Evolutionary conservation across 495 filamentous ascomycete species (phyloP).

Genomic region (Annulohypoxylon maeteangense): DNA sequence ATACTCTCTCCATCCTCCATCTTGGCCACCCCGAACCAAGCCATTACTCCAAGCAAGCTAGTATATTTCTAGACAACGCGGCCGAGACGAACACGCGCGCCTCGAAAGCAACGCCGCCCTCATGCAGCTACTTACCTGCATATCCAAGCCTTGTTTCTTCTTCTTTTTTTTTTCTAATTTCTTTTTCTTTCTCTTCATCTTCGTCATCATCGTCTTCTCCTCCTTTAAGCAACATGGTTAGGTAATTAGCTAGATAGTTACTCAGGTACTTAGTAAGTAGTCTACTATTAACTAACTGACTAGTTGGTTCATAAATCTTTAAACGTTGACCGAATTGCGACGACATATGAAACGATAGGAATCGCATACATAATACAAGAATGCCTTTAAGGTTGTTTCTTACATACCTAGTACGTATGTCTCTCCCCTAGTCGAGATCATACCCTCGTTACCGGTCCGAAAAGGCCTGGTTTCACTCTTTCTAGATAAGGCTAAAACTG

Average conservation of each 20-base stretch:
- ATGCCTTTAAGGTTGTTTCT: background rate
- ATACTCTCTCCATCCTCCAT: slow-evolving; percentile 3
- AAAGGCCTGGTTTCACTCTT: background rate
- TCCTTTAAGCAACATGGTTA: background rate
- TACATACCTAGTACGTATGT: background rate
- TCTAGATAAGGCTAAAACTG: background rate
- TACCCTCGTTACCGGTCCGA: background rate
- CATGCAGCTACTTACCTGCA: too few species aligned
- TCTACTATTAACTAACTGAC: too few species aligned
- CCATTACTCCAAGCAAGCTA: background rate
- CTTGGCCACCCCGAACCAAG: slow-evolving; percentile 13
- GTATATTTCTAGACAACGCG: background rate
- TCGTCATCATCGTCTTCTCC: background rate
- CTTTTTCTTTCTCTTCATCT: background rate
- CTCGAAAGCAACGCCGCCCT: background rate
- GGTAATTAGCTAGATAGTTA: too few species aligned
- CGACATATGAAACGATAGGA: background rate
- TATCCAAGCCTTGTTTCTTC: background rate
- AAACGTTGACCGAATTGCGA: background rate
- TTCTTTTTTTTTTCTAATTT: background rate
- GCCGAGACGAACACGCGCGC: slow-evolving; percentile 5
- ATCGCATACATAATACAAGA: background rate
- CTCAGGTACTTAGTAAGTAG: too few species aligned
- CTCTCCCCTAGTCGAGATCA: background rate
- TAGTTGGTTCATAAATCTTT: background rate